These are phyloP conservation scores for Musa troglodytarum DNA, from an alignment of 176 grass and related monocot genomes.

Conservation along the genomic window DNA sequence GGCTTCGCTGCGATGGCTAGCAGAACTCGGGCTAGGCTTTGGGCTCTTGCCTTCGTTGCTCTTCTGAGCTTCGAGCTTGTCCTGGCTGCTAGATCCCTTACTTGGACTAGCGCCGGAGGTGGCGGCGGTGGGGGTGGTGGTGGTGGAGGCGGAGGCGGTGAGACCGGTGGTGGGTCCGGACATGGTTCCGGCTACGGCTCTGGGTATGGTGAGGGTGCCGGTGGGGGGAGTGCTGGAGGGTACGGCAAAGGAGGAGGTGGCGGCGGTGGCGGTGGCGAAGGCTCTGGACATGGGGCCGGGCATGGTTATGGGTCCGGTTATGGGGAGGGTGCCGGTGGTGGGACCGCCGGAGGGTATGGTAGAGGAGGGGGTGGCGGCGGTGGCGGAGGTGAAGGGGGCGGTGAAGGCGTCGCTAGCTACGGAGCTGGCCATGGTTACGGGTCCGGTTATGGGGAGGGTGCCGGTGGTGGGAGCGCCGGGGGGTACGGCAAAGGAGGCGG, in stretches of 20 bases:
- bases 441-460: slow-evolving; percentile 5
- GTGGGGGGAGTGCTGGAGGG: too few species aligned
- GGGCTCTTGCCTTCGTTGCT: slow-evolving; percentile 4
- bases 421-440: neutral
- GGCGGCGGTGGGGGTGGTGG: slow-evolving; percentile 1
- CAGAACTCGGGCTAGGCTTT: neutral
- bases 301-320: neutral
- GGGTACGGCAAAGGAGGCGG: slow-evolving; percentile 5
- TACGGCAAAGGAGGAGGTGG: neutral
- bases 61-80: neutral
- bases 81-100: slow-evolving; percentile 2
- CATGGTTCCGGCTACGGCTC: neutral
- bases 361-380: too few species aligned
- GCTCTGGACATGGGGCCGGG: neutral
- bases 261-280: neutral
- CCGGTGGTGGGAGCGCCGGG: neutral
- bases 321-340: neutral
- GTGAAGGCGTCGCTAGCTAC: neutral
- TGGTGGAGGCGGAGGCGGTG: slow-evolving; percentile 1
- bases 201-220: neutral
- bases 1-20: neutral
- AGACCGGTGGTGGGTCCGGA: neutral
- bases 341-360: too few species aligned
- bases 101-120: neutral
- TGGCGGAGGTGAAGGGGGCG: too few species aligned